phyloP scores from a whole-genome alignment of 768 basidiomycete genomes.

The Agaricus blazei region DNA sequence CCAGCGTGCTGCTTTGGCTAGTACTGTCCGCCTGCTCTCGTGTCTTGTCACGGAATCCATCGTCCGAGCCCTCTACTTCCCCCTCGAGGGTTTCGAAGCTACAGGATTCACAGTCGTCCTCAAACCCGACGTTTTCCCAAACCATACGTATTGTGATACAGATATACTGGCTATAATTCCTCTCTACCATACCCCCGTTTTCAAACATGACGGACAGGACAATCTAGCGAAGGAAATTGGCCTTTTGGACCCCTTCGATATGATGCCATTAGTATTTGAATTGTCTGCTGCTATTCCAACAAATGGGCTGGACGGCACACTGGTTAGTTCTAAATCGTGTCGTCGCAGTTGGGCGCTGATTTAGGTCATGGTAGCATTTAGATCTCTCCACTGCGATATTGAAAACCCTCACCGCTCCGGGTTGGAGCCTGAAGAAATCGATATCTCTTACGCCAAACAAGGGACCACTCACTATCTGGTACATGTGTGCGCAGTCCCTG shows the following conservation, averaged over 20 bases:
- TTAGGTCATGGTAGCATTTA: constrained; percentile 22
- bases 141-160: constrained; percentile 21
- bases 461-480: constrained; percentile 39
- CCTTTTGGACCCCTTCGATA: constrained; percentile 51
- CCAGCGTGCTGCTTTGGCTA: constrained; percentile 43
- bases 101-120: constrained; percentile 40
- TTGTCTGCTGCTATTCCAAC: not conserved
- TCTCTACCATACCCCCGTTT: constrained; percentile 40
- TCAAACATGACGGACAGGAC: constrained; percentile 30
- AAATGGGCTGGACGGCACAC: not conserved
- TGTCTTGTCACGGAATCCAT: constrained; percentile 57
- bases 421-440: constrained; percentile 20
- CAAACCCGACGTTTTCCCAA: constrained; percentile 19
- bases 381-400: constrained; percentile 21
- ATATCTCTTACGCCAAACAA: constrained; percentile 20
- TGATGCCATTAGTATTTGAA: constrained; percentile 33
- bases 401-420: constrained; percentile 19
- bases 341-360: not conserved
- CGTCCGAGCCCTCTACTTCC: constrained; percentile 40
- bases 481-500: constrained; percentile 31
- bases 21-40: constrained; percentile 45
- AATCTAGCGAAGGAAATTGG: constrained; percentile 34
- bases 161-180: constrained; percentile 45
- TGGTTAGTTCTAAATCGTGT: not conserved
- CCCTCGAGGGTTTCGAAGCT: constrained; percentile 26